These are phyloP conservation scores for Perilla frutescens DNA, from an alignment of 257 asterid species.

Conservation along the genomic window DNA sequence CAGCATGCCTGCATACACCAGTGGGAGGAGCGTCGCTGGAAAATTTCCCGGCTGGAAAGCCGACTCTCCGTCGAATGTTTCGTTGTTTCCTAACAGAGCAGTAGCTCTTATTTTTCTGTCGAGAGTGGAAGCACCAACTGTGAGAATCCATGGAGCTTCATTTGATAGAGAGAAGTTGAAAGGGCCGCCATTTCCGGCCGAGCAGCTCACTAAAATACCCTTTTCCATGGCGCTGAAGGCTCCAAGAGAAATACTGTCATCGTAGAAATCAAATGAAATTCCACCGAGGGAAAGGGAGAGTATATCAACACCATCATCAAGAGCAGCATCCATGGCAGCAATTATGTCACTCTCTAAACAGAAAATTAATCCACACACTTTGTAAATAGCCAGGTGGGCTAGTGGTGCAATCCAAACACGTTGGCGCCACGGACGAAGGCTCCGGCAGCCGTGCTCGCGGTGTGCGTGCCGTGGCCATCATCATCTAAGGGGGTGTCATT, in stretches of 20 bases:
- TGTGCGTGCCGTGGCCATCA: constrained; percentile 8
- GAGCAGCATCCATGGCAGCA: constrained; percentile 25
- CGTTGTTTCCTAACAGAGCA: constrained; percentile 24
- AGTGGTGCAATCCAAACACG: background rate
- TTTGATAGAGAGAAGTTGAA: constrained; percentile 2
- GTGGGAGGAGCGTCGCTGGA: background rate
- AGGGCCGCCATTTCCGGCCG: constrained; percentile 17
- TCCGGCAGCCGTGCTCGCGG: constrained; percentile 6
- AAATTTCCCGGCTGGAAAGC: constrained; percentile 8
- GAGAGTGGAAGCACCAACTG: constrained; percentile 34
- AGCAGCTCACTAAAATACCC: constrained; percentile 34
- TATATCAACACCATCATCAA: constrained; percentile 18
- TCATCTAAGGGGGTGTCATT: background rate
- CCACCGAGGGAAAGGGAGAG: constrained; percentile 9
- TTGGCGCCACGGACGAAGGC: background rate
- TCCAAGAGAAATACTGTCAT: constrained; percentile 30
- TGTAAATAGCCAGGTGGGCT: constrained; percentile 9
- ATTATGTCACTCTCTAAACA: constrained; percentile 14
- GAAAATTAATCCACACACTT: background rate
- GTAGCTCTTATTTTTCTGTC: constrained; percentile 23
- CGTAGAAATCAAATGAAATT: background rate
- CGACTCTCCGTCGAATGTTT: constrained; percentile 8
- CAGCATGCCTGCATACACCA: background rate
- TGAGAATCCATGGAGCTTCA: constrained; percentile 44
- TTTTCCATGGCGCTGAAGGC: constrained; percentile 27